phyloP scores from a whole-genome alignment of 2,329 filamentous ascomycete species.

The Diaporthe sp. region DNA sequence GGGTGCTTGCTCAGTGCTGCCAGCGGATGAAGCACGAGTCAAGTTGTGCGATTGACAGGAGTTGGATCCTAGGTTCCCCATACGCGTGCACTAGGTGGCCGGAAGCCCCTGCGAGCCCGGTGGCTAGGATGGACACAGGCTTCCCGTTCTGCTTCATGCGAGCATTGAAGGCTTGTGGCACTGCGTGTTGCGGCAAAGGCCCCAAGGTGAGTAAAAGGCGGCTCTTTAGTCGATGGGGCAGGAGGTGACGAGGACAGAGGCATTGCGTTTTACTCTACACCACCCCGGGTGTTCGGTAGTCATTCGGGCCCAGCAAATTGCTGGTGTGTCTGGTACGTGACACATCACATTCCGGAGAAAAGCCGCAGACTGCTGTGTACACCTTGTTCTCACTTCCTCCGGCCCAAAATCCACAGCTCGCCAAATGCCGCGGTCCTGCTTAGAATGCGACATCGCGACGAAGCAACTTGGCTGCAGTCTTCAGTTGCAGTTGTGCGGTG shows the following conservation, averaged over 20 bases:
- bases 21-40: constrained; percentile 16
- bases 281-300: background rate
- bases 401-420: constrained; percentile 3
- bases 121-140: background rate
- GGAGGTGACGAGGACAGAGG: background rate
- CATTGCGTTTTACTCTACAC: background rate
- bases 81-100: background rate
- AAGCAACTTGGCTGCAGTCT: background rate
- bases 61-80: constrained; percentile 2
- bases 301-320: background rate
- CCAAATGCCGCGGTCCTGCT: constrained; percentile 12
- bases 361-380: background rate
- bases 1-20: background rate
- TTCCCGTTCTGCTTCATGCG: background rate
- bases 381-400: constrained; percentile 2
- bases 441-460: background rate
- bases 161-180: background rate
- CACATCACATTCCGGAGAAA: constrained; percentile 24
- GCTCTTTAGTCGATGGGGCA: background rate
- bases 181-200: background rate
- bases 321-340: constrained; percentile 11
- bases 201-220: background rate
- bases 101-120: background rate
- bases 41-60: constrained; percentile 15
- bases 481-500: background rate